Evolutionary conservation across 371 early-diverging fungal species (phyloP).

Genomic region (Rhizopus microsporus): DNA sequence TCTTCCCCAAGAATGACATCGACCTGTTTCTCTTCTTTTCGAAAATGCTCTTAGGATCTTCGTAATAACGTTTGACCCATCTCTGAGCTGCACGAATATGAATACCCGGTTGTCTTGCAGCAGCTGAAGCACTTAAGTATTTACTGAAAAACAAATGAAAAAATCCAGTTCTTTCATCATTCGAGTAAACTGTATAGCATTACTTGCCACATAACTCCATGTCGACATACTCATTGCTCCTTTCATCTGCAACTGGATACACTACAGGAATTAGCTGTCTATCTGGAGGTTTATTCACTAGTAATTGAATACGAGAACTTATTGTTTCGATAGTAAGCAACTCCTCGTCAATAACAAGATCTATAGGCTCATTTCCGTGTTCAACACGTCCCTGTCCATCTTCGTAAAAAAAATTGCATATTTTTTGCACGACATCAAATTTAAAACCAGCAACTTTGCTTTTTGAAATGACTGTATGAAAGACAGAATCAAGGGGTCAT

Average conservation of each 20-base stretch:
- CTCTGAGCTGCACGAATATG: slow-evolving; percentile 15
- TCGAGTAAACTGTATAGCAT: slow-evolving; percentile 15
- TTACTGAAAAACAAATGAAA: slow-evolving; percentile 16
- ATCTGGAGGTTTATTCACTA: slow-evolving; percentile 5
- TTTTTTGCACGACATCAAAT: too few species aligned
- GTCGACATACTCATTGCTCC: neutral
- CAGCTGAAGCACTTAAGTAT: slow-evolving; percentile 10
- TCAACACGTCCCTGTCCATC: too few species aligned
- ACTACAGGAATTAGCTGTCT: slow-evolving; percentile 1
- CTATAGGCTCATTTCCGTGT: too few species aligned
- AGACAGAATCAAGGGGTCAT: too few species aligned
- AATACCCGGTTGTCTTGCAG: slow-evolving; percentile 13
- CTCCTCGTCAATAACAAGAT: too few species aligned
- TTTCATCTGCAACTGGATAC: neutral
- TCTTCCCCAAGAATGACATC: neutral
- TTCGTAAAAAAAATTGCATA: too few species aligned
- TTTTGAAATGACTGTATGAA: too few species aligned
- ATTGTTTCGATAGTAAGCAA: too few species aligned
- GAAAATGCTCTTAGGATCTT: slow-evolving; percentile 13
- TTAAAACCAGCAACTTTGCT: too few species aligned
- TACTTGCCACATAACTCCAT: slow-evolving; percentile 10
- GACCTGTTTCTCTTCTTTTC: slow-evolving; percentile 11
- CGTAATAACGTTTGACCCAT: slow-evolving; percentile 15
- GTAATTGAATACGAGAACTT: slow-evolving; percentile 2
- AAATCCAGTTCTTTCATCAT: slow-evolving; percentile 14